Conservation (phyloP, 2,329 filamentous ascomycete species). For the Colletotrichum siamense region DNA sequence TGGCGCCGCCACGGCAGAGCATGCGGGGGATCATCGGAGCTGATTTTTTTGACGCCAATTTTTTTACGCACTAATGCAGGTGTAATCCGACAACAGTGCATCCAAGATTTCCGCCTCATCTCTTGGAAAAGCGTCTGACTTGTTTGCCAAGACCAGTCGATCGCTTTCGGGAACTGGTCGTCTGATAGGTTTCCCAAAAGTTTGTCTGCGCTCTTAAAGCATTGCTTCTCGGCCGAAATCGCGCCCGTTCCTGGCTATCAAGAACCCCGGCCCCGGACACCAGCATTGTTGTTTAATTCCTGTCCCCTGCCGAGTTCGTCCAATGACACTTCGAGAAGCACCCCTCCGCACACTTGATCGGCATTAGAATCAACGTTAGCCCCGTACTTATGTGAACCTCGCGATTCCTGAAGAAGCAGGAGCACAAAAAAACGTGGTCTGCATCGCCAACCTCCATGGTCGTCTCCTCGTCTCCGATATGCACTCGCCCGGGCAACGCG, state of each 20-base stretch:
- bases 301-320: background rate
- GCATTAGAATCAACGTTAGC: background rate
- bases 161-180: background rate
- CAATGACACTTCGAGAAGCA: background rate
- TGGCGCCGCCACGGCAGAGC: background rate
- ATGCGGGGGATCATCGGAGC: constrained; percentile 2
- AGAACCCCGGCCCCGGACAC: background rate
- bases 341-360: background rate
- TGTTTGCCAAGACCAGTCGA: background rate
- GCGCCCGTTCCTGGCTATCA: background rate
- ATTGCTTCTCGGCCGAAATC: background rate
- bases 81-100: constrained; percentile 4
- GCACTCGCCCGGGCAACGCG: background rate
- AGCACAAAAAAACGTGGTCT: background rate
- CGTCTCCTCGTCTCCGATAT: background rate
- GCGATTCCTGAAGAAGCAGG: constrained; percentile 20
- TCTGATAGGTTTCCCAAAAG: background rate
- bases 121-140: background rate
- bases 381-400: background rate
- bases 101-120: background rate
- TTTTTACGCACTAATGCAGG: constrained; percentile 12
- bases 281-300: background rate
- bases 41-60: background rate
- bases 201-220: background rate
- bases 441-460: background rate